phyloP scores from a whole-genome alignment of 306 rosid species.

The Cicer yamashitae region DNA sequence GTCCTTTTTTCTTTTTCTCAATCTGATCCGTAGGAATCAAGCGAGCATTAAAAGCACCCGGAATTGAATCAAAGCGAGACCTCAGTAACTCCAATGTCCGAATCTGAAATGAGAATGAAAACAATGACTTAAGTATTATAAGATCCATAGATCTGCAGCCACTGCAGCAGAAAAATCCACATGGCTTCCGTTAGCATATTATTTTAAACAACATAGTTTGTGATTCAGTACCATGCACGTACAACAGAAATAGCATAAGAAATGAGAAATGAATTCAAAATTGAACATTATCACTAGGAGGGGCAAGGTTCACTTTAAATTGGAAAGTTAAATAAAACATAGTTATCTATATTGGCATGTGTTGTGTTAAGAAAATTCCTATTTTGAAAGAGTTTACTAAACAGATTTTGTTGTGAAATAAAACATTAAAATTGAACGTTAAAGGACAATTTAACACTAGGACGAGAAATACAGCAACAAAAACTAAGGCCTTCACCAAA shows the following conservation, averaged over 20 bases:
- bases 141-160: slow-evolving; percentile 39
- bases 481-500: not conserved
- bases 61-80: slow-evolving; percentile 84
- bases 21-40: slow-evolving; percentile 72
- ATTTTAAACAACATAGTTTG: slow-evolving; percentile 12
- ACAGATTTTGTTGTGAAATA: slow-evolving; percentile 10
- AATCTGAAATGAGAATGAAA: slow-evolving; percentile 65
- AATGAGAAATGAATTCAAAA: slow-evolving; percentile 22
- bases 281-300: slow-evolving; percentile 22
- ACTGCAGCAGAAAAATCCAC: slow-evolving; percentile 33
- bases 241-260: slow-evolving; percentile 27
- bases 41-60: slow-evolving; percentile 83
- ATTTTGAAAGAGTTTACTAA: slow-evolving; percentile 22
- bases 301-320: slow-evolving; percentile 5
- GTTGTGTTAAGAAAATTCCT: slow-evolving; percentile 1
- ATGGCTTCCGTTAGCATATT: slow-evolving; percentile 19
- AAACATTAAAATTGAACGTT: slow-evolving; percentile 5
- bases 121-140: slow-evolving; percentile 33
- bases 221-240: slow-evolving; percentile 12
- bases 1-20: slow-evolving; percentile 64
- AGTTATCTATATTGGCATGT: not conserved
- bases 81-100: slow-evolving; percentile 85
- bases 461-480: slow-evolving; percentile 12
- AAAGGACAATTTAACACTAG: slow-evolving; percentile 12
- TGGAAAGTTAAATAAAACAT: slow-evolving; percentile 17